phyloP scores from a whole-genome alignment of 768 basidiomycete genomes.

The Neoboletus magnificus region DNA sequence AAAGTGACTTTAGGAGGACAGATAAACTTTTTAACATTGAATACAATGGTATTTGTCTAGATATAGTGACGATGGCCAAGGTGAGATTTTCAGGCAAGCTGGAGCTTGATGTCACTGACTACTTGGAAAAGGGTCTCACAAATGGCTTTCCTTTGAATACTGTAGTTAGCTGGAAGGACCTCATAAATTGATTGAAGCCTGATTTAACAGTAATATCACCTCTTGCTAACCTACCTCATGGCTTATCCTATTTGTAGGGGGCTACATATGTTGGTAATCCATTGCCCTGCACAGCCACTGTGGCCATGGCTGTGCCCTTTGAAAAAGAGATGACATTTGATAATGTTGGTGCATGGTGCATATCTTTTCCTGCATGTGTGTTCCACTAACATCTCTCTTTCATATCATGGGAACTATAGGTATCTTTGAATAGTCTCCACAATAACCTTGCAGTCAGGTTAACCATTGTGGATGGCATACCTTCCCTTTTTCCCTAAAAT shows the following conservation, averaged over 20 bases:
- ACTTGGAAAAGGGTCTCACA: conserved; percentile 57
- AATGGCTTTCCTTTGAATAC: conserved; percentile 94
- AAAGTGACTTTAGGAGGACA: conserved; percentile 86
- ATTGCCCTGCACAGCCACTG: conserved; percentile 87
- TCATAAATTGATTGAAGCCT: conserved; percentile 74
- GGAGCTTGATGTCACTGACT: conserved; percentile 5
- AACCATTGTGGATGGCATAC: conserved; percentile 76
- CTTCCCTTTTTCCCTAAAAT: too few relatives aligned
- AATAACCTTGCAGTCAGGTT: conserved; percentile 47
- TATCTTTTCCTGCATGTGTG: neutral
- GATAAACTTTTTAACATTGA: conserved; percentile 81
- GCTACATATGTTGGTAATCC: conserved; percentile 93
- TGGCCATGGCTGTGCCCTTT: conserved; percentile 77
- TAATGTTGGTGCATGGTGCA: conserved; percentile 72
- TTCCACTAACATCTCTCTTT: conserved; percentile 1
- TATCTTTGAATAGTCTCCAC: conserved; percentile 53
- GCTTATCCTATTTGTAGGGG: conserved; percentile 43
- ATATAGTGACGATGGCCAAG: conserved; percentile 89
- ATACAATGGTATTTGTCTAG: conserved; percentile 81
- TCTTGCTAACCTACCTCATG: neutral
- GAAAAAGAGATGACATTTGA: conserved; percentile 75
- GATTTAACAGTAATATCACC: conserved; percentile 62
- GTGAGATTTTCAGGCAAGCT: conserved; percentile 31
- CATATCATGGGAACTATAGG: conserved; percentile 73
- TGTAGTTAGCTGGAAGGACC: conserved; percentile 72